Conservation (phyloP, 2,329 filamentous ascomycete species). For the Capronia americana region DNA sequence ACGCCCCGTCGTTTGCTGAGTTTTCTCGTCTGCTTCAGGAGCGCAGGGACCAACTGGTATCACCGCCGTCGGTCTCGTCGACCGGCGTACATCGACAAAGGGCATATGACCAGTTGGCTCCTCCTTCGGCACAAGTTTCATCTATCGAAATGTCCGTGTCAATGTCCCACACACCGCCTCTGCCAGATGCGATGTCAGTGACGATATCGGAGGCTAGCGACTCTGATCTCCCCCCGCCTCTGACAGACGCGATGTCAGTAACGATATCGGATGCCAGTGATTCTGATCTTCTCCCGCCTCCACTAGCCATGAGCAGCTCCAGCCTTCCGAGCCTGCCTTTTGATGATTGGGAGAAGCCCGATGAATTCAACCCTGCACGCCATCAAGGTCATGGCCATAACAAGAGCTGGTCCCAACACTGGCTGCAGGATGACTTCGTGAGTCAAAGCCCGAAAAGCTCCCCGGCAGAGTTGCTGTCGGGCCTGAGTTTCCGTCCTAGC, state of each 20-base stretch:
- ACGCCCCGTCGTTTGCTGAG: slow-evolving; percentile 32
- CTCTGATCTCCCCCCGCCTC: slow-evolving; percentile 29
- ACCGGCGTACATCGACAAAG: slow-evolving; percentile 27
- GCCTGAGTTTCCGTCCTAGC: slow-evolving; percentile 9
- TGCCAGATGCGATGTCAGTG: slow-evolving; percentile 34
- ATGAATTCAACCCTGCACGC: slow-evolving; percentile 9
- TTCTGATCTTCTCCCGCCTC: slow-evolving; percentile 31
- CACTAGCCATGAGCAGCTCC: slow-evolving; percentile 24
- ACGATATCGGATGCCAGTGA: slow-evolving; percentile 32
- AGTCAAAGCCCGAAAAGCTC: slow-evolving; percentile 20
- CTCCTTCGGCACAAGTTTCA: slow-evolving; percentile 33
- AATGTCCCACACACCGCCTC: slow-evolving; percentile 32
- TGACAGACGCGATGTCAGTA: slow-evolving; percentile 34
- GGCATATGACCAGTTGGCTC: slow-evolving; percentile 31
- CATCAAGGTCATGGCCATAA: slow-evolving; percentile 10
- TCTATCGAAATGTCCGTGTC: slow-evolving; percentile 29
- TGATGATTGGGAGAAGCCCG: slow-evolving; percentile 26
- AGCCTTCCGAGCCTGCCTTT: slow-evolving; percentile 28
- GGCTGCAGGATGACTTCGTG: slow-evolving; percentile 26
- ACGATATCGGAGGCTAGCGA: slow-evolving; percentile 31
- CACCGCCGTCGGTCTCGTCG: slow-evolving; percentile 29
- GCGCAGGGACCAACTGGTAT: slow-evolving; percentile 29
- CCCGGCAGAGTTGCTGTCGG: not conserved
- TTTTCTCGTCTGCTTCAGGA: slow-evolving; percentile 34
- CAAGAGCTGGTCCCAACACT: slow-evolving; percentile 23